Evolutionary conservation across 768 basidiomycete genomes (phyloP).

Genomic region (Sporobolomyces roseus): DNA sequence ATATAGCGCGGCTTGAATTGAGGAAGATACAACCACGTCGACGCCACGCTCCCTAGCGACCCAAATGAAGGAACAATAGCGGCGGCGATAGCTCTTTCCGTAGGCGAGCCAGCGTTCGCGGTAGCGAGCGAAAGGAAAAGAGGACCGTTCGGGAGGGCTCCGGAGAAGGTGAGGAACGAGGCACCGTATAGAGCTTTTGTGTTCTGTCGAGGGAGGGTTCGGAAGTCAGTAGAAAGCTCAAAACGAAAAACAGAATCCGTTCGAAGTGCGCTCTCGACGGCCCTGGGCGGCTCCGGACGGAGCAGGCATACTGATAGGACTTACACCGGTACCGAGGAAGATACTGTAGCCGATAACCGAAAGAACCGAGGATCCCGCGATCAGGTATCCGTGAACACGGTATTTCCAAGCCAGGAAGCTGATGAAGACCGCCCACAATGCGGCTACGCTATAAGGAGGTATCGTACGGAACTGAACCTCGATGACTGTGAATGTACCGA

Average conservation of each 20-base stretch:
- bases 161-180: conserved; percentile 40
- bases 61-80: conserved; percentile 31
- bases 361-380: conserved; percentile 36
- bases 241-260: not conserved
- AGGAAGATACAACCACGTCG: conserved; percentile 18
- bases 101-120: conserved; percentile 19
- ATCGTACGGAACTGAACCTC: conserved; percentile 70
- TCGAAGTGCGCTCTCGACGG: no score
- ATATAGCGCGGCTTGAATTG: conserved; percentile 4
- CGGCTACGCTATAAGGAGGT: conserved; percentile 71
- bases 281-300: not conserved
- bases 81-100: conserved; percentile 22
- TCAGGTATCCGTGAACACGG: conserved; percentile 57
- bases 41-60: conserved; percentile 18
- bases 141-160: conserved; percentile 31
- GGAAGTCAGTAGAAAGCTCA: no score
- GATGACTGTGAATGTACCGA: conserved; percentile 60
- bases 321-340: conserved; percentile 12
- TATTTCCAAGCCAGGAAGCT: conserved; percentile 65
- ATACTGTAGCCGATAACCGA: conserved; percentile 35
- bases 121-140: conserved; percentile 39
- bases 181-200: conserved; percentile 38
- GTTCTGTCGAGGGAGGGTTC: conserved; percentile 1
- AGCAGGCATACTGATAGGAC: not conserved
- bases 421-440: conserved; percentile 60